phyloP scores from a whole-genome alignment of 2,329 filamentous ascomycete species.

The Penicillium occitanis region DNA sequence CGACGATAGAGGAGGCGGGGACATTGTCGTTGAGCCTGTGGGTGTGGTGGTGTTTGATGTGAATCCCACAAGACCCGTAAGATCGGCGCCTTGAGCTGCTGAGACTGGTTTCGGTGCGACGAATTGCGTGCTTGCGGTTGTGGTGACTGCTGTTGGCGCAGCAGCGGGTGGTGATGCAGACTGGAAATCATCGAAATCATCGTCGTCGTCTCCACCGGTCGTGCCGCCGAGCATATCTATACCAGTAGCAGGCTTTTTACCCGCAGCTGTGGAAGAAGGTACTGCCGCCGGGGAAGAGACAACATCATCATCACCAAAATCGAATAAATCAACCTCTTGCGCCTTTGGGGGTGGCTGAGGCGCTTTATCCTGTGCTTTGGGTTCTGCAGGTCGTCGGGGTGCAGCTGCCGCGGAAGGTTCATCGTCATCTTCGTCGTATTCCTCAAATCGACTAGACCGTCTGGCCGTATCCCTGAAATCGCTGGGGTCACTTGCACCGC shows the following conservation, averaged over 20 bases:
- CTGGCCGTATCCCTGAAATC: constrained; percentile 67
- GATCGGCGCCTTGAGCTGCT: constrained; percentile 63
- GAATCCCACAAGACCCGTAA: constrained; percentile 76
- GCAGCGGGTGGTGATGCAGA: constrained; percentile 51
- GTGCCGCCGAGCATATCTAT: constrained; percentile 49
- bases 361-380: constrained; percentile 57
- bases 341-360: constrained; percentile 71
- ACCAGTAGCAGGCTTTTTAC: constrained; percentile 46
- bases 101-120: constrained; percentile 22
- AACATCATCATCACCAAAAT: constrained; percentile 75
- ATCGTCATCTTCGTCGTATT: constrained; percentile 94
- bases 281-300: constrained; percentile 31
- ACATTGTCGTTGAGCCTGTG: constrained; percentile 58
- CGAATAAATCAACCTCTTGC: constrained; percentile 89
- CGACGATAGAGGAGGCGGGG: constrained; percentile 56
- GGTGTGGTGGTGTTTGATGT: constrained; percentile 77
- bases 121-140: constrained; percentile 41
- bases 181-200: constrained; percentile 96
- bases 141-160: constrained; percentile 51
- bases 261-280: constrained; percentile 40
- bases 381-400: constrained; percentile 43
- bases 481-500: constrained; percentile 62
- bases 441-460: constrained; percentile 78
- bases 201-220: constrained; percentile 74
- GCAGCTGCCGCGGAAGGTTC: constrained; percentile 55